Conservation (phyloP, 495 filamentous ascomycete genomes). For the Chaetomidium leptoderma region DNA sequence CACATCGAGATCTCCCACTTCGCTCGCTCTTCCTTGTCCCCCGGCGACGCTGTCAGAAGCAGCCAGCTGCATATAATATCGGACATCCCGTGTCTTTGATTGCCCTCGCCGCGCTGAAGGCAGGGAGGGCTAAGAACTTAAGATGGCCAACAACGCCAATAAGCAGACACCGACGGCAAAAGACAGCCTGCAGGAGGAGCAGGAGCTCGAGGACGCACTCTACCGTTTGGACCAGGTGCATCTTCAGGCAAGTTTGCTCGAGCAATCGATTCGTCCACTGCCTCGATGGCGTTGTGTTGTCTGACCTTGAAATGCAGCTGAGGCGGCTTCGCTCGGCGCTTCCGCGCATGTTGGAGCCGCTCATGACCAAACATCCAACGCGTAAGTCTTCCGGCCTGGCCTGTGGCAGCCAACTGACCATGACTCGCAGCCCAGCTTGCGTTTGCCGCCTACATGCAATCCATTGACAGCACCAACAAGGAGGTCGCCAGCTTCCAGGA, state of each 20-base stretch:
- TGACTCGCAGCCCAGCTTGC: constrained; percentile 36
- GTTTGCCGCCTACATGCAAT: constrained; percentile 36
- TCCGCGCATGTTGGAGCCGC: constrained; percentile 44
- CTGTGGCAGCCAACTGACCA: constrained; percentile 14
- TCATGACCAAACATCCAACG: constrained; percentile 36
- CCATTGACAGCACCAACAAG: constrained; percentile 34
- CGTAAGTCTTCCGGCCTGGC: constrained; percentile 26
- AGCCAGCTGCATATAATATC: background rate
- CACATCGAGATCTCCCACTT: constrained; percentile 11
- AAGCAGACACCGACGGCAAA: constrained; percentile 17
- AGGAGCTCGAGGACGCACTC: constrained; percentile 35
- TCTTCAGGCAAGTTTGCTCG: constrained; percentile 35
- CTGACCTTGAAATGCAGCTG: constrained; percentile 33
- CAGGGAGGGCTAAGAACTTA: too few species aligned
- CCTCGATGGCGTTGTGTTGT: constrained; percentile 7
- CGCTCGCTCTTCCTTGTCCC: background rate
- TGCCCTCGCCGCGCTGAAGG: background rate
- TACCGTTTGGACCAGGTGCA: constrained; percentile 40
- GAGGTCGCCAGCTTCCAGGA: constrained; percentile 44
- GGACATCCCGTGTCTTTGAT: background rate
- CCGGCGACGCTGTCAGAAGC: background rate
- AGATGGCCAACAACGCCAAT: constrained; percentile 24
- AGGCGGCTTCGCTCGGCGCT: constrained; percentile 42
- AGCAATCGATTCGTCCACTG: background rate
- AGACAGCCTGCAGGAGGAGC: constrained; percentile 30